Evolutionary conservation across 306 rosid species (phyloP).

Genomic region (Cucumis melo): DNA sequence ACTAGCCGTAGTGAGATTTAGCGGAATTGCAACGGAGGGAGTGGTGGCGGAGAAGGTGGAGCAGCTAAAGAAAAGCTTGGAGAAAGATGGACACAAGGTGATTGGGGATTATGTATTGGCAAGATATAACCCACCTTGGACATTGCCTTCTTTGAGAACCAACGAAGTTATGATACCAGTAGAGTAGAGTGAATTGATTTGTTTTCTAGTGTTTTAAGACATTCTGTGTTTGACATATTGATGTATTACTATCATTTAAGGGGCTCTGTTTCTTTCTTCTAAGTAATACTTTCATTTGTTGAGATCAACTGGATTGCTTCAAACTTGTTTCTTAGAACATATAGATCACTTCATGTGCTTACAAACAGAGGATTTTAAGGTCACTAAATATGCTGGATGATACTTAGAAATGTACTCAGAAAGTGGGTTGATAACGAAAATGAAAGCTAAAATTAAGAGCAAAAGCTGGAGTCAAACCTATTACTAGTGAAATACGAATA

Average conservation of each 20-base stretch:
- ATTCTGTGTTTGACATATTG: background rate
- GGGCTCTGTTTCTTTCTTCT: background rate
- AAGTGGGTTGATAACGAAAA: background rate
- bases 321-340: no score
- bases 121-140: slow-evolving; percentile 84
- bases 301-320: background rate
- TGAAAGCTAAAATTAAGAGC: background rate
- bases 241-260: background rate
- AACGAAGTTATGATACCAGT: slow-evolving; percentile 77
- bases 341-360: background rate
- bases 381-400: background rate
- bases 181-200: slow-evolving; percentile 42
- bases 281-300: background rate
- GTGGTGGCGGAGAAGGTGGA: slow-evolving; percentile 56
- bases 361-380: background rate
- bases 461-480: background rate
- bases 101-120: slow-evolving; percentile 57
- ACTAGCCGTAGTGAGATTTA: slow-evolving; percentile 64
- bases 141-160: slow-evolving; percentile 58
- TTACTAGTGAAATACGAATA: background rate
- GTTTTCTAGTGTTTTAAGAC: background rate
- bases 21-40: slow-evolving; percentile 41
- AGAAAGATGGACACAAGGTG: slow-evolving; percentile 65
- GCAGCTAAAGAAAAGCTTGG: slow-evolving; percentile 44
- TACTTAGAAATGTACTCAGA: background rate